Conservation (phyloP, 2,329 filamentous ascomycete species). For the Fusarium anthophilum region DNA sequence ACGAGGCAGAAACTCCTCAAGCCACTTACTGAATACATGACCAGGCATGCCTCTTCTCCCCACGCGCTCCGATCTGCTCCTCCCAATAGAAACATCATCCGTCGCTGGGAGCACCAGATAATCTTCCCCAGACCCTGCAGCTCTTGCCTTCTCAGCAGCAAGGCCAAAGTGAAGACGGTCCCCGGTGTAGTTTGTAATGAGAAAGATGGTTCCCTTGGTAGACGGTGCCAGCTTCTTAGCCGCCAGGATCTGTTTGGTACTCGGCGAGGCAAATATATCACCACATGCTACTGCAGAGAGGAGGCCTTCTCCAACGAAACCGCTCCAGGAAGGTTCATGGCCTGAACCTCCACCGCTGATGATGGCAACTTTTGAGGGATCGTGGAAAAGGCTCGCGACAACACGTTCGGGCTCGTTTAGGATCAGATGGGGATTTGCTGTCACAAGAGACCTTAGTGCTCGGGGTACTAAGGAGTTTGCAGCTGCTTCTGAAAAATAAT, state of each 20-base stretch:
- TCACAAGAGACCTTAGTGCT: not conserved
- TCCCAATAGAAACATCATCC: not conserved
- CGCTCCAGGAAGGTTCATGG: not conserved
- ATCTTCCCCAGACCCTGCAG: not conserved
- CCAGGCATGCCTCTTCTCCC: not conserved
- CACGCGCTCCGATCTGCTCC: not conserved
- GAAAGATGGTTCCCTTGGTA: not conserved
- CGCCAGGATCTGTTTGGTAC: not conserved
- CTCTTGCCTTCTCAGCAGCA: not conserved
- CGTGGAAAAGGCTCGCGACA: not conserved
- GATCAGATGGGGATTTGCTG: not conserved
- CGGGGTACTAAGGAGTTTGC: not conserved
- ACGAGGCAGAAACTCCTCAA: accelerated
- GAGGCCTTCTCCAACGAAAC: accelerated
- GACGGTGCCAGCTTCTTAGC: not conserved
- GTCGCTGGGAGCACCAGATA: not conserved
- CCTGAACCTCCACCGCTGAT: not conserved
- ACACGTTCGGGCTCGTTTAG: not conserved
- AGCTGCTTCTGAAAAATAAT: not conserved
- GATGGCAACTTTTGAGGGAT: not conserved
- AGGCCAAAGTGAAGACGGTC: not conserved
- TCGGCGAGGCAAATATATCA: not conserved
- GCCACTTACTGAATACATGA: accelerated
- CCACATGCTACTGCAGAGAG: not conserved
- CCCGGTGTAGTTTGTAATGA: accelerated